Percentiles rank a stretch among this genome's conserved stretches.
These are phyloP conservation scores for Condylostoma magnum DNA, from an alignment of 169 alveolate species.

Conservation along the genomic window DNA sequence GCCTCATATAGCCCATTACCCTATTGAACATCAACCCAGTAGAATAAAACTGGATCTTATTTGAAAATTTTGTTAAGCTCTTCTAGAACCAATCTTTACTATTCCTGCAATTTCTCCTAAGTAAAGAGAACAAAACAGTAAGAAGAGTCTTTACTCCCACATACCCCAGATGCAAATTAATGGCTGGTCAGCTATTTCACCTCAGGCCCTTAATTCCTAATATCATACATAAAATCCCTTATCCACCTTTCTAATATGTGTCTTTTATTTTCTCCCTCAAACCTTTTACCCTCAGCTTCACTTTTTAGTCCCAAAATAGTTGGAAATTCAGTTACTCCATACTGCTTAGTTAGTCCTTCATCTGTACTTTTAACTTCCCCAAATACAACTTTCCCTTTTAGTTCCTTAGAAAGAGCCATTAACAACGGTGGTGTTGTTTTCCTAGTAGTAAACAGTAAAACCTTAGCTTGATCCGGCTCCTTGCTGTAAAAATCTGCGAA, in stretches of 20 bases:
- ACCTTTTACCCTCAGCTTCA: slow-evolving; percentile 38
- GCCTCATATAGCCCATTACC: neutral
- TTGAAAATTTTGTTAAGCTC: neutral
- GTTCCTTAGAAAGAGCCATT: slow-evolving; percentile 63
- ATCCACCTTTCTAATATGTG: slow-evolving; percentile 38
- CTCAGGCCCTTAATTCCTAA: neutral
- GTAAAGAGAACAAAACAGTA: slow-evolving; percentile 9
- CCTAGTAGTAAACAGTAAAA: slow-evolving; percentile 65
- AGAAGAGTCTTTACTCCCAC: neutral
- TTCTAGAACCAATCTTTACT: neutral
- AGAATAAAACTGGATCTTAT: slow-evolving; percentile 12
- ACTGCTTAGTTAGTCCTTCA: slow-evolving; percentile 37
- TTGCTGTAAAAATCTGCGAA: slow-evolving; percentile 51
- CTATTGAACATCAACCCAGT: slow-evolving; percentile 6
- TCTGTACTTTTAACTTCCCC: slow-evolving; percentile 73
- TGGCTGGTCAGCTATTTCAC: neutral
- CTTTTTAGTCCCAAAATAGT: slow-evolving; percentile 54
- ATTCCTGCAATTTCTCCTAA: neutral
- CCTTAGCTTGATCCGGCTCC: slow-evolving; percentile 51
- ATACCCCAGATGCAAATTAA: neutral
- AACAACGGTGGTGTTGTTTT: slow-evolving; percentile 72
- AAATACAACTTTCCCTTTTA: slow-evolving; percentile 53
- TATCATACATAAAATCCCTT: slow-evolving; percentile 15
- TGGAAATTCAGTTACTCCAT: slow-evolving; percentile 56
- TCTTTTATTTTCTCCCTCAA: slow-evolving; percentile 58